phyloP scores from a whole-genome alignment of 257 asterid genomes.

The Solanum bulbocastanum region DNA sequence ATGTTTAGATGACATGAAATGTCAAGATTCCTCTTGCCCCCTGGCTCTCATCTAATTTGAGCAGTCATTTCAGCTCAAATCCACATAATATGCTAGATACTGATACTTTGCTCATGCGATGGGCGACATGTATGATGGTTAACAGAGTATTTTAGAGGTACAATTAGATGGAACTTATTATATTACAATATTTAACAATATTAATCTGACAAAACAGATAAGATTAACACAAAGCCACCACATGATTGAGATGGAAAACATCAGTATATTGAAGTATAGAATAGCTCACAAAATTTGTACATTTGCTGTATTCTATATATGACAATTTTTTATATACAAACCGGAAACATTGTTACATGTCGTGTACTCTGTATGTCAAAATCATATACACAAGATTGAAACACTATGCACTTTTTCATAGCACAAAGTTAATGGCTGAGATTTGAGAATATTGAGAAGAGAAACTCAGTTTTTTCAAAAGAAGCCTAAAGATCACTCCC shows the following conservation, averaged over 20 bases:
- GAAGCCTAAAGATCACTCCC: constrained; percentile 1
- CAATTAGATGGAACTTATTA: background rate
- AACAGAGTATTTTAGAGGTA: background rate
- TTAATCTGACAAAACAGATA: background rate
- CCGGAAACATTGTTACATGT: background rate
- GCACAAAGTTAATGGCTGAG: constrained; percentile 12
- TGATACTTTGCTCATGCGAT: background rate
- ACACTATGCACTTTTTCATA: background rate
- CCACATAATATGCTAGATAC: background rate
- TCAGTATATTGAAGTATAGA: background rate
- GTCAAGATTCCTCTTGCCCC: background rate
- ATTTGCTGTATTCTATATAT: background rate
- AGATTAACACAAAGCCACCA: background rate
- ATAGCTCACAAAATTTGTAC: background rate
- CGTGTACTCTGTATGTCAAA: background rate
- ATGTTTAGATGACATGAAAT: background rate
- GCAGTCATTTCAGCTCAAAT: background rate
- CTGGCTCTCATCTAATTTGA: background rate
- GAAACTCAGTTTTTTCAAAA: constrained; percentile 11
- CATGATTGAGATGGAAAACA: background rate
- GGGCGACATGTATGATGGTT: background rate
- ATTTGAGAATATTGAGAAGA: constrained; percentile 14
- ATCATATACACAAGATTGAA: background rate
- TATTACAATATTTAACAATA: background rate
- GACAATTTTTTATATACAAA: background rate